Evolutionary conservation across 2,329 filamentous ascomycete species (phyloP).

Genomic region (Botryotinia calthae): DNA sequence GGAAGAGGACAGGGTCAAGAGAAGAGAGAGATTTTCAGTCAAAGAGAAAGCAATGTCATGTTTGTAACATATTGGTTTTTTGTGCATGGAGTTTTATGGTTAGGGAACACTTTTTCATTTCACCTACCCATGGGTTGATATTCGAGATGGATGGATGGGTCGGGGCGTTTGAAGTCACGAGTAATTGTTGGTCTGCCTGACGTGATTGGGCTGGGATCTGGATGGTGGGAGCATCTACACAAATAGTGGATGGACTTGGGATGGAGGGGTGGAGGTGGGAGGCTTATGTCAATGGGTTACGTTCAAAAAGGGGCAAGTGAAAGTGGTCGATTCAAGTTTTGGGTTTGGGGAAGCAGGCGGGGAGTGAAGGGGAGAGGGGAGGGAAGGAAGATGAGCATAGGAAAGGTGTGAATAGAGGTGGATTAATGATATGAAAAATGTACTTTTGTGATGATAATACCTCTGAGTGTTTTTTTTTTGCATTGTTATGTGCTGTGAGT

Average conservation of each 20-base stretch:
- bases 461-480: neutral
- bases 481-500: neutral
- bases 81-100: constrained; percentile 13
- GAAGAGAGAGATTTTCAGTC: neutral
- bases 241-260: constrained; percentile 4
- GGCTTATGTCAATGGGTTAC: neutral
- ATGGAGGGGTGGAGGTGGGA: neutral
- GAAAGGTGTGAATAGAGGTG: neutral
- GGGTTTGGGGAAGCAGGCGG: neutral
- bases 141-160: constrained; percentile 2
- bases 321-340: constrained; percentile 8
- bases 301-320: constrained; percentile 1
- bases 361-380: neutral
- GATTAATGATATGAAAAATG: constrained; percentile 14
- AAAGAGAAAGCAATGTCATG: constrained; percentile 9
- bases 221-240: neutral
- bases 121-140: constrained; percentile 3
- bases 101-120: constrained; percentile 9
- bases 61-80: constrained; percentile 14
- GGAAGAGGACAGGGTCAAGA: neutral
- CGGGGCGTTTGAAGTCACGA: constrained; percentile 11
- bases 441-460: neutral
- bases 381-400: neutral
- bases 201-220: neutral
- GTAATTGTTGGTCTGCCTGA: constrained; percentile 10